phyloP scores from a whole-genome alignment of 768 basidiomycete genomes.

The Kwoniella newhampshirensis region DNA sequence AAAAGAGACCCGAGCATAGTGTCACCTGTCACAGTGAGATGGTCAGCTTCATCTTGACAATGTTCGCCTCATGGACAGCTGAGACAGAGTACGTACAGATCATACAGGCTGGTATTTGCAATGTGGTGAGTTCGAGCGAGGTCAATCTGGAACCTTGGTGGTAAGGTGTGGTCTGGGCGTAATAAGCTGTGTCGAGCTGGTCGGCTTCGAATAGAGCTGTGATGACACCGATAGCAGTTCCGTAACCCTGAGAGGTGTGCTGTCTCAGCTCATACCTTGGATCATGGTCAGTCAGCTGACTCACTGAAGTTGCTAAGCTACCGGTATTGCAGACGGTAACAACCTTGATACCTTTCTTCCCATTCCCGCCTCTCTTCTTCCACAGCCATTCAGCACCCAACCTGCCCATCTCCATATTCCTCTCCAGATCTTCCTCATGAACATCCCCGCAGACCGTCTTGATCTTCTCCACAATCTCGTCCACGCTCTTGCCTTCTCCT shows the following conservation, averaged over 20 bases:
- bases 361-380: slow-evolving; percentile 45
- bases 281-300: slow-evolving; percentile 35
- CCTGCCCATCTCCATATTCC: slow-evolving; percentile 81
- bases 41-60: too few species aligned
- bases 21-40: slow-evolving; percentile 56
- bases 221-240: slow-evolving; percentile 90
- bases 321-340: slow-evolving; percentile 98
- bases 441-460: slow-evolving; percentile 70
- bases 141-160: slow-evolving; percentile 73
- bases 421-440: slow-evolving; percentile 80
- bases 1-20: slow-evolving; percentile 96
- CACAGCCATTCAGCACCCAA: slow-evolving; percentile 84
- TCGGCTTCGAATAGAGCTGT: slow-evolving; percentile 79
- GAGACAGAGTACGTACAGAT: slow-evolving; percentile 60
- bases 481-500: slow-evolving; percentile 49
- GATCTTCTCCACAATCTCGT: slow-evolving; percentile 60
- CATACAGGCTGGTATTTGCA: slow-evolving; percentile 84
- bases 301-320: slow-evolving; percentile 85
- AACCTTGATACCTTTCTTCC: slow-evolving; percentile 65
- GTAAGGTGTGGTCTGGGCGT: slow-evolving; percentile 78
- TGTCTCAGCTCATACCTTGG: slow-evolving; percentile 16
- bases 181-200: slow-evolving; percentile 79
- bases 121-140: slow-evolving; percentile 79
- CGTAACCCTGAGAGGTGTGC: slow-evolving; percentile 69
- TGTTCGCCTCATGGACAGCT: not conserved